A percentile compares a stretch with the other conserved stretches of the same genome.
Conservation (phyloP, 768 basidiomycete species). For the Mycena latifolia region DNA sequence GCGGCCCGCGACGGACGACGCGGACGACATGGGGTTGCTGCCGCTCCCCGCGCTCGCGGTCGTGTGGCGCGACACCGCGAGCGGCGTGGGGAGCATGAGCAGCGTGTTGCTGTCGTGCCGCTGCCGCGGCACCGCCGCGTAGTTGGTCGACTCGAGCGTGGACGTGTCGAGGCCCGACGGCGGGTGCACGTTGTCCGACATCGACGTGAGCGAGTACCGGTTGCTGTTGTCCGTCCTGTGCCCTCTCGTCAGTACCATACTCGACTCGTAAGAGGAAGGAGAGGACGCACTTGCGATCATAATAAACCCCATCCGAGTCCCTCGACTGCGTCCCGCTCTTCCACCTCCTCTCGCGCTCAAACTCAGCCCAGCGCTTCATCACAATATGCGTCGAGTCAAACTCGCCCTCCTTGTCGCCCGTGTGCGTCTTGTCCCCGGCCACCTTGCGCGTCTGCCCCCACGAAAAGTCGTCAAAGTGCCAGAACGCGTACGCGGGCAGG, state of each 20-base stretch:
- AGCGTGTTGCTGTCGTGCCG: constrained; percentile 79
- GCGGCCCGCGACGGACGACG: constrained; percentile 58
- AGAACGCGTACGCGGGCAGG: constrained; percentile 95
- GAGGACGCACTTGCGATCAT: constrained; percentile 79
- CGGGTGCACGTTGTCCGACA: constrained; percentile 77
- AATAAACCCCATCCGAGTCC: constrained; percentile 74
- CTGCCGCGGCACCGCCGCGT: constrained; percentile 55
- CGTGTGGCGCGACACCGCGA: constrained; percentile 58
- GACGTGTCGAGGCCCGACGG: constrained; percentile 59
- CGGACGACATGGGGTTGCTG: constrained; percentile 60
- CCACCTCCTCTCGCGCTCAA: constrained; percentile 96
- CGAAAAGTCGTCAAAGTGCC: constrained; percentile 99
- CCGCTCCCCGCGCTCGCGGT: constrained; percentile 28
- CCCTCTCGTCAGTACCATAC: constrained; percentile 20
- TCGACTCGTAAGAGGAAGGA: constrained; percentile 23
- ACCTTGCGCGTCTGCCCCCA: constrained; percentile 96
- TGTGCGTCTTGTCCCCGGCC: constrained; percentile 69
- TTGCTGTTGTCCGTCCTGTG: constrained; percentile 51
- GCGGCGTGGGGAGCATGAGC: constrained; percentile 81
- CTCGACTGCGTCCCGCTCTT: constrained; percentile 88
- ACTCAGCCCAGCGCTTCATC: constrained; percentile 99
- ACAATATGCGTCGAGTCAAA: constrained; percentile 97
- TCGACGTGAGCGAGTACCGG: constrained; percentile 84
- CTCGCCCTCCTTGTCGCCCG: constrained; percentile 94
- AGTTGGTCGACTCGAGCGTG: constrained; percentile 69